These are phyloP conservation scores for Mortierella sp. DNA, from an alignment of 371 early-diverging fungal genomes.

Conservation along the genomic window DNA sequence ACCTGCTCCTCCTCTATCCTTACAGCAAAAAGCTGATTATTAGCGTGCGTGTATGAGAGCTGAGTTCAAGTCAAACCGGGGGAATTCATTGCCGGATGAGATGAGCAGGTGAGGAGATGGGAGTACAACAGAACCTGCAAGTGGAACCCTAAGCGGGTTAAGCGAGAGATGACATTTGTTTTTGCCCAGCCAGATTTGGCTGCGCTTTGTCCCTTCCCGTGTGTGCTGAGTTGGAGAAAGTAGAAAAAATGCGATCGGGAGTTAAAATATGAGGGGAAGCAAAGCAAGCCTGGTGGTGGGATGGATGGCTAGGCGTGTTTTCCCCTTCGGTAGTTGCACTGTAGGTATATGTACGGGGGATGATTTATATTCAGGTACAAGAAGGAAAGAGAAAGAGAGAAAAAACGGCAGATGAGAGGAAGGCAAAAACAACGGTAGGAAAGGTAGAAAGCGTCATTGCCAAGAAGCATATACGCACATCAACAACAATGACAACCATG, in stretches of 20 bases:
- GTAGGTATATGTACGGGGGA: too few relatives aligned
- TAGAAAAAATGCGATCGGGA: neutral
- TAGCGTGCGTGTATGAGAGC: neutral
- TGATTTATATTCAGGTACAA: too few relatives aligned
- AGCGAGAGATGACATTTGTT: slow-evolving; percentile 1
- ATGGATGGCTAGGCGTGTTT: neutral
- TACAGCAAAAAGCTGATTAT: neutral
- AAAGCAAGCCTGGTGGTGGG: neutral
- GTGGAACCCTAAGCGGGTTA: slow-evolving; percentile 4
- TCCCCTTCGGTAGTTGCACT: neutral
- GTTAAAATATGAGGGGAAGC: neutral
- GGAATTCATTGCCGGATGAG: neutral
- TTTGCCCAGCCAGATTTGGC: neutral
- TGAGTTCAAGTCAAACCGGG: neutral
- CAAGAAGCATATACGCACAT: neutral
- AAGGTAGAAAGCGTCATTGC: neutral
- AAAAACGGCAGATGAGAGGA: neutral
- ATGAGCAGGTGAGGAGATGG: neutral
- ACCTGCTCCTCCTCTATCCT: too few relatives aligned
- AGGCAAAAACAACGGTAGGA: neutral
- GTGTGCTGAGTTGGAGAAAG: neutral
- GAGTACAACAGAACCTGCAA: neutral
- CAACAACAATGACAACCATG: neutral
- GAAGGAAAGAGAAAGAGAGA: neutral
- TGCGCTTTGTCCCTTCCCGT: slow-evolving; percentile 5